Evolutionary conservation across 2,329 filamentous ascomycete genomes (phyloP).

Genomic region (Achaetomium macrosporum): DNA sequence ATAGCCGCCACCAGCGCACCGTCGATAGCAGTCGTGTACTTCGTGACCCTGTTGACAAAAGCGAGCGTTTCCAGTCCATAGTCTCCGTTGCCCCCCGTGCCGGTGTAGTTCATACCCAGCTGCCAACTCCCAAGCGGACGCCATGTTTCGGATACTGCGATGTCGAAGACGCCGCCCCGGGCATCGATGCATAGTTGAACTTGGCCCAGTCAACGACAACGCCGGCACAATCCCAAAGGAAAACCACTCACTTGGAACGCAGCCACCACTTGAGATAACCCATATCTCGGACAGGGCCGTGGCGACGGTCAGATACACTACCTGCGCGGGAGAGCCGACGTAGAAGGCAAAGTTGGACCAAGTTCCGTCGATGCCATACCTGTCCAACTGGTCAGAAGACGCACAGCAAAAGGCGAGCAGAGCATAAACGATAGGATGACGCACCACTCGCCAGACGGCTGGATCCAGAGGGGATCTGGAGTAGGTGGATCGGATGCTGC

Average conservation of each 20-base stretch:
- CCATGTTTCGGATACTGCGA: constrained; percentile 52
- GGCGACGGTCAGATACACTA: constrained; percentile 54
- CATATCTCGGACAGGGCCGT: constrained; percentile 67
- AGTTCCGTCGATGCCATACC: constrained; percentile 60
- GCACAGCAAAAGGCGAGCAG: constrained; percentile 3
- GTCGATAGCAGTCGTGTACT: constrained; percentile 37
- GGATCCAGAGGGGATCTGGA: constrained; percentile 23
- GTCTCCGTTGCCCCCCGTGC: constrained; percentile 54
- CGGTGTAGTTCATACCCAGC: constrained; percentile 54
- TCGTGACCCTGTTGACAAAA: constrained; percentile 35
- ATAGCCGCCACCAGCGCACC: constrained; percentile 45
- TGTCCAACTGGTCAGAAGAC: constrained; percentile 27
- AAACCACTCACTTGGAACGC: constrained; percentile 34
- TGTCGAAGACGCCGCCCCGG: constrained; percentile 55
- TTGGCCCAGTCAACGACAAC: constrained; percentile 17
- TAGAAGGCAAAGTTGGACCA: constrained; percentile 66
- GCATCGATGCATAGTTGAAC: constrained; percentile 48
- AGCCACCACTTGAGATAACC: constrained; percentile 57
- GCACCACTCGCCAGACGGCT: constrained; percentile 27
- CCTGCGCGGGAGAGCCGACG: constrained; percentile 38
- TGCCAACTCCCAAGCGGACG: constrained; percentile 52
- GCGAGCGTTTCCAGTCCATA: constrained; percentile 54
- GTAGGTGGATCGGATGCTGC: constrained; percentile 4
- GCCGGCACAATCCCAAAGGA: neutral
- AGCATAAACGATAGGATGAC: constrained; percentile 6